Percentiles rank a stretch among this genome's conserved stretches.
These are phyloP conservation scores for Oldenlandia corymbosa DNA, from an alignment of 257 asterid genomes.

Conservation along the genomic window DNA sequence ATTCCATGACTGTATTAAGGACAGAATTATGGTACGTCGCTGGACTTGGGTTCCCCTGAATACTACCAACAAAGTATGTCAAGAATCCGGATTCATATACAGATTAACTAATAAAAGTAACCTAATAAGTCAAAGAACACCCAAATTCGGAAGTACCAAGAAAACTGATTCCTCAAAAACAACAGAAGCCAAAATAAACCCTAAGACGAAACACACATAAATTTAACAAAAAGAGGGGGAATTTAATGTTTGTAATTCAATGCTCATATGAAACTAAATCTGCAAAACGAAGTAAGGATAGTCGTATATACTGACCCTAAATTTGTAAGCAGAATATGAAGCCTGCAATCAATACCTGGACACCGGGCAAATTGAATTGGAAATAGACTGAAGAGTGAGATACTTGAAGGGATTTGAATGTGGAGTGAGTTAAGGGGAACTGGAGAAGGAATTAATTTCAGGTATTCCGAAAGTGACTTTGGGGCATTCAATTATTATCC, in stretches of 20 bases:
- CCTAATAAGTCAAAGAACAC: too few relatives aligned
- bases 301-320: background rate
- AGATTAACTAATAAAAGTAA: too few relatives aligned
- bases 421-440: background rate
- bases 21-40: too few relatives aligned
- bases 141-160: background rate
- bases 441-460: background rate
- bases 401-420: background rate
- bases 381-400: background rate
- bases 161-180: background rate
- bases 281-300: background rate
- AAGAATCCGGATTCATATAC: too few relatives aligned
- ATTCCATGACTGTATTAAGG: too few relatives aligned
- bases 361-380: background rate
- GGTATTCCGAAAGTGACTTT: background rate
- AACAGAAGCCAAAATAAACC: background rate
- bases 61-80: too few relatives aligned
- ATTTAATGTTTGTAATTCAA: background rate
- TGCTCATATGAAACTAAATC: background rate
- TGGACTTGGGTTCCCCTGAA: too few relatives aligned
- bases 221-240: background rate
- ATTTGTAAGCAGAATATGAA: background rate
- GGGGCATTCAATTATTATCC: conserved; percentile 35
- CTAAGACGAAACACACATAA: too few relatives aligned
- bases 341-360: background rate